phyloP scores from a whole-genome alignment of 2,329 filamentous ascomycete genomes.

The Knufia fluminis region DNA sequence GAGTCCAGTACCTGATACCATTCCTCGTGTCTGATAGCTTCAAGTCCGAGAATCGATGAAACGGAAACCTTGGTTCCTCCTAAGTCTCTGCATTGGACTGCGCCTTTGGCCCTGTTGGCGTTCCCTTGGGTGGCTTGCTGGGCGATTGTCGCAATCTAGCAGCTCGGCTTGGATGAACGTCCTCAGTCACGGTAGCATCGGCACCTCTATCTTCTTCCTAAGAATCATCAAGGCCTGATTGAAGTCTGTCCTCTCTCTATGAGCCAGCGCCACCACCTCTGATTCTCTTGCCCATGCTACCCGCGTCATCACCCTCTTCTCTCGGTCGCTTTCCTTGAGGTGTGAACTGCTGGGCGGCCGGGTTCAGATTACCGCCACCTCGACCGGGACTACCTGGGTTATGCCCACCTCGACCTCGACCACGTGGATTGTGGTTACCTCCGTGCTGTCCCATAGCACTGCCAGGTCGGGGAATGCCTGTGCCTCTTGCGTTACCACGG shows the following conservation, averaged over 20 bases:
- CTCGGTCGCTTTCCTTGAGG: constrained; percentile 45
- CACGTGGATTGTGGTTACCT: constrained; percentile 32
- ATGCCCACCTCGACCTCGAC: constrained; percentile 31
- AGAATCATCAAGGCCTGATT: neutral
- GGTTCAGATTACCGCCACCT: constrained; percentile 37
- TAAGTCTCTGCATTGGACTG: neutral
- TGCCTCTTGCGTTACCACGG: constrained; percentile 27
- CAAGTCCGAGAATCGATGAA: neutral
- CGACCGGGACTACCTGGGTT: constrained; percentile 15
- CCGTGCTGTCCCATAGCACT: constrained; percentile 17
- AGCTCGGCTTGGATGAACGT: neutral
- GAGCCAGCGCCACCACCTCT: constrained; percentile 15
- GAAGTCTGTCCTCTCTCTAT: neutral
- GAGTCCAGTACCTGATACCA: neutral
- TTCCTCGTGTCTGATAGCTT: neutral
- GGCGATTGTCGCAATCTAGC: too few species aligned
- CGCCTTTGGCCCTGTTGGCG: neutral
- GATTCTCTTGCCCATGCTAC: constrained; percentile 18
- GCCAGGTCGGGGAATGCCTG: constrained; percentile 36
- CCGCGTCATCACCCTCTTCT: constrained; percentile 36
- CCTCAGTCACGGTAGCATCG: neutral
- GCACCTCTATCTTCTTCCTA: neutral
- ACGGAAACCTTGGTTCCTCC: neutral
- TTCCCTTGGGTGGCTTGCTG: too few species aligned
- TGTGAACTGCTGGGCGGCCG: constrained; percentile 45